A percentile compares a stretch with the other conserved stretches of the same genome.
These are phyloP conservation scores for Gaultheria prostrata DNA, from an alignment of 148 eudicot genomes.

Conservation along the genomic window DNA sequence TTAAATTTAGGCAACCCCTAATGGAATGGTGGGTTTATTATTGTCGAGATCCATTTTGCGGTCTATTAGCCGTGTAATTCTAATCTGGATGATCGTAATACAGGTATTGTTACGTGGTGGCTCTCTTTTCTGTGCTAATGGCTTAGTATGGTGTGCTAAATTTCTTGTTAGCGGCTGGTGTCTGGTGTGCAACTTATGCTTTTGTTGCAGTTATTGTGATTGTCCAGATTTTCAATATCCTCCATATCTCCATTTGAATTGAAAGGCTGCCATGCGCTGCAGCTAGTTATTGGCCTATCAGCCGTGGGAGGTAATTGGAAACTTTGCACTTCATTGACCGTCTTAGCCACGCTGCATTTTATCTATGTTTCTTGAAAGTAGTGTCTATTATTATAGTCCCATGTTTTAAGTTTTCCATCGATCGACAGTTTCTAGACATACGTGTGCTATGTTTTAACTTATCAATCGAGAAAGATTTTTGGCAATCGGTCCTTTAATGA, in stretches of 20 bases:
- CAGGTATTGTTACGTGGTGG: constrained; percentile 27
- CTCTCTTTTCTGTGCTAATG: constrained; percentile 30
- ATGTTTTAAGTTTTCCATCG: neutral
- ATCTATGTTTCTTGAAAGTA: neutral
- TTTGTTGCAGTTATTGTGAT: constrained; percentile 38
- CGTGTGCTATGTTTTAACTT: neutral
- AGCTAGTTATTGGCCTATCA: constrained; percentile 84
- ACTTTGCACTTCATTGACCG: neutral
- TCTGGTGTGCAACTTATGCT: constrained; percentile 42
- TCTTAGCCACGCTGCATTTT: neutral
- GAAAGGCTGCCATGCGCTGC: constrained; percentile 54
- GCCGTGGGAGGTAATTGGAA: constrained; percentile 58
- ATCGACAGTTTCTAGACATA: neutral
- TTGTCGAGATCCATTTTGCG: neutral
- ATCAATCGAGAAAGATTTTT: neutral
- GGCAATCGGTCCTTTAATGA: neutral
- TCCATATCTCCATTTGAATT: constrained; percentile 19
- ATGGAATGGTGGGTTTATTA: neutral
- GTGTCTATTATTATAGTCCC: neutral
- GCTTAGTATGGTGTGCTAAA: constrained; percentile 29
- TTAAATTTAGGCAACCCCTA: neutral
- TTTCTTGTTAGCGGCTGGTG: constrained; percentile 32
- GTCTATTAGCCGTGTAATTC: neutral
- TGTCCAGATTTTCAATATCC: constrained; percentile 25
- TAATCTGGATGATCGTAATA: constrained; percentile 12